Conservation (phyloP, 2,329 filamentous ascomycete genomes). For the Penicillium palitans region DNA sequence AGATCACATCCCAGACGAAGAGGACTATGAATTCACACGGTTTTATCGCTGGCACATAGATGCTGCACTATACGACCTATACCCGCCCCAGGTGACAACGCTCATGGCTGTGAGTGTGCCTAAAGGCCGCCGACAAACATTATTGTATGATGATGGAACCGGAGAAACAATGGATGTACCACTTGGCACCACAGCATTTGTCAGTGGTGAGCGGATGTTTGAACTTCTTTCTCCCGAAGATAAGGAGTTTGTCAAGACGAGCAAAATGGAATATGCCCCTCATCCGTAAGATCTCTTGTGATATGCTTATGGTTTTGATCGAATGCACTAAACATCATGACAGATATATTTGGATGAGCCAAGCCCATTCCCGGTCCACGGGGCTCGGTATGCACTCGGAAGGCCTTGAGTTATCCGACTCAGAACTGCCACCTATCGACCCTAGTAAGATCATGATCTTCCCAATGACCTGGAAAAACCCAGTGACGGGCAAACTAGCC, state of each 20-base stretch:
- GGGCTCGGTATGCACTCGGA: conserved; percentile 72
- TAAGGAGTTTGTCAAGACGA: conserved; percentile 65
- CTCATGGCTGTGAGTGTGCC: conserved; percentile 74
- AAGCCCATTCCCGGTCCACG: conserved; percentile 64
- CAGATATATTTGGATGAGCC: conserved; percentile 72
- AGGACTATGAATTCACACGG: conserved; percentile 58
- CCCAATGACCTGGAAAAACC: conserved; percentile 77
- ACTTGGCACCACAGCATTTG: conserved; percentile 75
- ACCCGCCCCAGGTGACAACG: conserved; percentile 72
- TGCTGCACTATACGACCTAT: conserved; percentile 71
- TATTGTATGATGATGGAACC: conserved; percentile 72
- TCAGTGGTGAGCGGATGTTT: conserved; percentile 70
- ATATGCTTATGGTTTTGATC: background rate
- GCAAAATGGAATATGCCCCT: conserved; percentile 71
- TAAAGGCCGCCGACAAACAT: conserved; percentile 62
- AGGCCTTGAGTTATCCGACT: conserved; percentile 59
- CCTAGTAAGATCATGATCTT: conserved; percentile 67
- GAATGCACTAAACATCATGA: background rate
- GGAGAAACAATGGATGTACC: conserved; percentile 67
- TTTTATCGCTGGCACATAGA: conserved; percentile 83
- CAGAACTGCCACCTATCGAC: conserved; percentile 66
- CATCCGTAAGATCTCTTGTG: conserved; percentile 57
- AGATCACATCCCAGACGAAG: conserved; percentile 60
- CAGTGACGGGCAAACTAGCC: conserved; percentile 66
- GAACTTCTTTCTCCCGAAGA: conserved; percentile 65